Conservation (phyloP, 176 grass and related monocot species). For the Oryza meridionalis region DNA sequence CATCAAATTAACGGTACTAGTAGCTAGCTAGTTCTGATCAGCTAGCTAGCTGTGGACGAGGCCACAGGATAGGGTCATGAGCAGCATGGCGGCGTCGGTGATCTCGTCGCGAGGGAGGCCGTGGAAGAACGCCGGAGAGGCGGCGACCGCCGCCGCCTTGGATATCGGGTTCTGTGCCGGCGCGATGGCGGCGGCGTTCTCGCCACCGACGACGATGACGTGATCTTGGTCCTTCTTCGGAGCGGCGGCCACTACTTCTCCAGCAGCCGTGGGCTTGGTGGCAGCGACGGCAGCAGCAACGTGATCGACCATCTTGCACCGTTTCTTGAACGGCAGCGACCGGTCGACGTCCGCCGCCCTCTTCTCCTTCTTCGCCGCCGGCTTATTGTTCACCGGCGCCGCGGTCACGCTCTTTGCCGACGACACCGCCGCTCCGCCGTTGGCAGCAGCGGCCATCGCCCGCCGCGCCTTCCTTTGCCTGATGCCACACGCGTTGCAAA, state of each 20-base stretch:
- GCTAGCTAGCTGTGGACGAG: conserved; percentile 55
- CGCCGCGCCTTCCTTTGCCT: conserved; percentile 94
- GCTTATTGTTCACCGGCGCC: conserved; percentile 32
- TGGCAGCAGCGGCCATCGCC: conserved; percentile 55
- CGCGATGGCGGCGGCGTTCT: background rate
- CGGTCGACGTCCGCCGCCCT: conserved; percentile 50
- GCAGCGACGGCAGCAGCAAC: background rate
- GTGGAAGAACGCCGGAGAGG: conserved; percentile 3
- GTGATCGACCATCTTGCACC: conserved; percentile 70
- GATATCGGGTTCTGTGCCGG: background rate
- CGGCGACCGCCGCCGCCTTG: conserved; percentile 9
- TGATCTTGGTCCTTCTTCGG: conserved; percentile 37
- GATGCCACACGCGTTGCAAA: conserved; percentile 98
- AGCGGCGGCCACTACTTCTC: background rate
- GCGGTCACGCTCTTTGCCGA: background rate
- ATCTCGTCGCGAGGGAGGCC: conserved; percentile 66
- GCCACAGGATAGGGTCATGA: conserved; percentile 92
- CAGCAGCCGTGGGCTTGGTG: background rate
- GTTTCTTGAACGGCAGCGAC: conserved; percentile 94
- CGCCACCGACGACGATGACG: conserved; percentile 5
- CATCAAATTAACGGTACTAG: conserved; percentile 23
- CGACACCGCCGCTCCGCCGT: conserved; percentile 16
- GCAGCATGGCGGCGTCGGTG: conserved; percentile 79
- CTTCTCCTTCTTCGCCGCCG: conserved; percentile 61
- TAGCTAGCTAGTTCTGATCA: conserved; percentile 14